Evolutionary conservation across 2,329 filamentous ascomycete species (phyloP), one percentile per base, ranked within the genome.

Genomic region (Chalaropsis thielavioides): DNA sequence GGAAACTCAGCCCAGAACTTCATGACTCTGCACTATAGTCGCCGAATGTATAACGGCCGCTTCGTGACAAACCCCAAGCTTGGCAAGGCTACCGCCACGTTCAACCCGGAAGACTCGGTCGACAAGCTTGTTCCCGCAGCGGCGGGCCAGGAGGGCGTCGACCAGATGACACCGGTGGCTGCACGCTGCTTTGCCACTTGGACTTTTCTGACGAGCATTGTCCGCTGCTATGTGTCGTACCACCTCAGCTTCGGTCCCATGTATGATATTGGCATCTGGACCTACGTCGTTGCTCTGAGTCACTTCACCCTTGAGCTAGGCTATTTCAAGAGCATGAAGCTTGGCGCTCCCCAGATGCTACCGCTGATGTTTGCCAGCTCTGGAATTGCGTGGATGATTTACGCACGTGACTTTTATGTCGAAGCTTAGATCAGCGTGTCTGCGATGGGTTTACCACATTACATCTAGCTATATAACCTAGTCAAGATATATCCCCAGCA

Each of bases 1-100:
- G 87, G 84, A 71, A 99, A 99, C 79, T 88, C 85, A 43, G 73
- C 95, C 59, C 92, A 96, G 79, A 85, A 89, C 72, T 95, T 95
- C 76, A 72, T 78, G 43, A 95, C 90, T 19, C 81, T 92, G 2
- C 80, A 85, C 74, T 95, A 89, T 77, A 91, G 91, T 7, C 84
- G 86, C n/a, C 87, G 90, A 74, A 83, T 97, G 72, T 99, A 97
- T 79, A 84, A 87, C 70, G 85, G 85, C 67, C 76, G 76, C 68
- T 84, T 83, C 70, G 75, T 84, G 22, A 74, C 76, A 63, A 83
- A 83, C 76, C 67, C 74, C 46, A 72, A 74, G 40, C 74, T 82
- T 11, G 74, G 74, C 10, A 71, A 75, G 60, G 75, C 72, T 65
- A 74, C 77, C 63, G 71, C 72, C 58, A 72, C 70, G 44, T 77